Percentiles rank a stretch among this genome's conserved stretches.
Conservation (phyloP, 768 basidiomycete species). For the Termitomyces sp. region DNA sequence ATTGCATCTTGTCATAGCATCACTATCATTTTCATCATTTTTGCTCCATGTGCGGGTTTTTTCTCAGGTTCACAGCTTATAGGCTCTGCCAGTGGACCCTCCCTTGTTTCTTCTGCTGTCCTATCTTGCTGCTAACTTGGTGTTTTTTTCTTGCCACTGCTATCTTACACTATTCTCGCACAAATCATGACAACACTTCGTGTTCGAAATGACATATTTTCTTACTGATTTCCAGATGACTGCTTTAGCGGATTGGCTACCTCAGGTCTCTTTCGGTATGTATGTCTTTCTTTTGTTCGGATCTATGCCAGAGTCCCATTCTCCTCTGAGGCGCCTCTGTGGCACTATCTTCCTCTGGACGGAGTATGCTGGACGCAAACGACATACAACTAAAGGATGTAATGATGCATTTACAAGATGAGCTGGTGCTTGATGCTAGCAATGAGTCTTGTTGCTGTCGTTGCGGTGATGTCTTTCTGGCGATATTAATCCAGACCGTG, state of each 20-base stretch:
- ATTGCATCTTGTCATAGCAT: not conserved
- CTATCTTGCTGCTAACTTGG: not conserved
- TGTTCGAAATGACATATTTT: constrained; percentile 1
- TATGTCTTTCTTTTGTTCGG: not conserved
- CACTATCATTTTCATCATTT: not conserved
- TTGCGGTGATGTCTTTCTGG: not conserved
- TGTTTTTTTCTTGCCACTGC: not conserved
- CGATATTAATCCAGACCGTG: constrained; percentile 30
- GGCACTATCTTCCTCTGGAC: constrained; percentile 14
- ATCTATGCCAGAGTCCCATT: constrained; percentile 7
- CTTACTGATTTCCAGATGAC: not conserved
- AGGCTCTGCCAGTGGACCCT: not conserved
- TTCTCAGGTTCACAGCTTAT: not conserved
- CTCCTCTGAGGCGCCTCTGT: constrained; percentile 14
- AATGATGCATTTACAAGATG: constrained; percentile 17
- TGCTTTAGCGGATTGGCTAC: not conserved
- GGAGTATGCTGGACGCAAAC: constrained; percentile 11
- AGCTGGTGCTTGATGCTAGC: constrained; percentile 5
- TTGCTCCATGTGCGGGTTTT: not conserved
- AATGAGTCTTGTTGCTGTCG: constrained; percentile 10
- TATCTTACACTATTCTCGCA: not conserved
- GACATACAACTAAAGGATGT: not conserved
- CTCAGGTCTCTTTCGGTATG: not conserved
- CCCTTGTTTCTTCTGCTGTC: not conserved
- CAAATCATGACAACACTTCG: not conserved